phyloP scores from a whole-genome alignment of 345 rosid species.

The Gossypium australe region DNA sequence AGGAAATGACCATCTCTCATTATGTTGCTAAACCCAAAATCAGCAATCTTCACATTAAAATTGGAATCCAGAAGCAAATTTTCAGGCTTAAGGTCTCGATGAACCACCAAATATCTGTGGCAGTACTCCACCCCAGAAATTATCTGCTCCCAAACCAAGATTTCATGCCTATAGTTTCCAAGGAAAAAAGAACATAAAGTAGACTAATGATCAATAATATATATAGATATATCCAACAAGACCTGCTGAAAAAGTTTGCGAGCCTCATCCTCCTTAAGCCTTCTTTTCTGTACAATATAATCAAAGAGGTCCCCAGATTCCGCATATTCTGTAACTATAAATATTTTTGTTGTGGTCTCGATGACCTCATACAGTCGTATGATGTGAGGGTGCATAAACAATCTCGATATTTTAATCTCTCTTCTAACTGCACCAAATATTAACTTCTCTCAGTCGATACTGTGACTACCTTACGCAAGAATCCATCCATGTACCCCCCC shows the following conservation, averaged over 20 bases:
- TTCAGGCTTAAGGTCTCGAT: conserved; percentile 95
- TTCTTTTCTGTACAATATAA: conserved; percentile 76
- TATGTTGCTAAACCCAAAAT: conserved; percentile 92
- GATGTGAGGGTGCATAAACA: conserved; percentile 93
- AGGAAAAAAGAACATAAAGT: not conserved
- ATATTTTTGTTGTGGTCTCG: conserved; percentile 72
- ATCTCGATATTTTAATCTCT: conserved; percentile 83
- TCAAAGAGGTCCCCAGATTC: conserved; percentile 92
- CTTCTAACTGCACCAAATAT: conserved; percentile 60
- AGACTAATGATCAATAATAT: not conserved
- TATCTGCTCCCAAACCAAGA: conserved; percentile 48
- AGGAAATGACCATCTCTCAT: conserved; percentile 95
- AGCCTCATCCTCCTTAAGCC: conserved; percentile 89
- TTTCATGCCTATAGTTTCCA: not conserved
- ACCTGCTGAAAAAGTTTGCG: conserved; percentile 95
- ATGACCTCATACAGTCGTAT: conserved; percentile 85
- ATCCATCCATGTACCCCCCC: not conserved
- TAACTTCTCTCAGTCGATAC: not conserved
- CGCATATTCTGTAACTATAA: conserved; percentile 87
- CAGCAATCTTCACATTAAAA: conserved; percentile 87
- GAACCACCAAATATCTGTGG: conserved; percentile 87
- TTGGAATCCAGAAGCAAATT: conserved; percentile 85
- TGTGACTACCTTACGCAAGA: not conserved
- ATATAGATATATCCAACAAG: not conserved
- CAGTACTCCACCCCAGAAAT: conserved; percentile 90